Evolutionary conservation across 345 rosid species (phyloP).

Genomic region (Salix dunnii): DNA sequence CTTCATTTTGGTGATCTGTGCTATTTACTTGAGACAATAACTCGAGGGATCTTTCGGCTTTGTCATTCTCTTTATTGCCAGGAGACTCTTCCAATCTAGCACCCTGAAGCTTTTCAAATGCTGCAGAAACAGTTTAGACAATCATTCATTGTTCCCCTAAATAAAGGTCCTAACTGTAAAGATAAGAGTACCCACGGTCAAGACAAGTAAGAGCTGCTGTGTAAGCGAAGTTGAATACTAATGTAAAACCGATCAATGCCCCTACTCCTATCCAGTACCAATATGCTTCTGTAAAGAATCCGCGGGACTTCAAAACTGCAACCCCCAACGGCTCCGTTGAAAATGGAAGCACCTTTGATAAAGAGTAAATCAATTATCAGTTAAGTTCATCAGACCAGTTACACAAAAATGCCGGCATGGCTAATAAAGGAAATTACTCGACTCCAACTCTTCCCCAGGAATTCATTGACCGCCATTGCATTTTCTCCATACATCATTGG

Average conservation of each 20-base stretch:
- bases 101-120: conserved; percentile 47
- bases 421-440: conserved; percentile 24
- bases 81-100: conserved; percentile 21
- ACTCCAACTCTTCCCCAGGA: conserved; percentile 64
- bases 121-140: conserved; percentile 26
- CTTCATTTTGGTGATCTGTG: neutral
- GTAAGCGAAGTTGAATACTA: conserved; percentile 42
- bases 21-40: neutral
- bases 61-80: neutral
- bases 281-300: conserved; percentile 40
- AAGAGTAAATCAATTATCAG: neutral
- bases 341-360: conserved; percentile 21
- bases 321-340: conserved; percentile 43
- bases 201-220: conserved; percentile 47
- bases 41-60: neutral
- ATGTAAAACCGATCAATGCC: conserved; percentile 38
- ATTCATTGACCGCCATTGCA: conserved; percentile 60
- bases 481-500: conserved; percentile 80
- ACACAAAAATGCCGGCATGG: neutral
- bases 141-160: no score
- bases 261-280: conserved; percentile 69
- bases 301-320: conserved; percentile 40
- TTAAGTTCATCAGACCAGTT: neutral
- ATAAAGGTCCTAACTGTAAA: no score
- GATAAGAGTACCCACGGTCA: conserved; percentile 36